Conservation (phyloP, 2,329 filamentous ascomycete genomes). For the Claviceps sp. region DNA sequence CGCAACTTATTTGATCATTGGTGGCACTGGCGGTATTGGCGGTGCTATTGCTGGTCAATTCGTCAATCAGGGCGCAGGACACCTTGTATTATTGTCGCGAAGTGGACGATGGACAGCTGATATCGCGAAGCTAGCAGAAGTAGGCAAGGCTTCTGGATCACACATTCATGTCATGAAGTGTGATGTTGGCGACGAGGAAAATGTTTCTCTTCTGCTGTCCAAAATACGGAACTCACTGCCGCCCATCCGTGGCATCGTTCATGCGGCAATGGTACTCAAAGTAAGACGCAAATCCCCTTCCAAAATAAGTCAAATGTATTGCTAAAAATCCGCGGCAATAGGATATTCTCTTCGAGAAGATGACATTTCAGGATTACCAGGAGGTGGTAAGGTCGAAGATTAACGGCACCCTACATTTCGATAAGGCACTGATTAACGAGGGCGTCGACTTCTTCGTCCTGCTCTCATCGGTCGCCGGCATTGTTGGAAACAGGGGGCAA, state of each 20-base stretch:
- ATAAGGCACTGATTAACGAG: slow-evolving; percentile 26
- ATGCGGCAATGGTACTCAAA: slow-evolving; percentile 30
- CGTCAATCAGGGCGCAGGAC: slow-evolving; percentile 31
- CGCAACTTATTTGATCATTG: slow-evolving; percentile 36
- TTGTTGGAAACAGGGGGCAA: slow-evolving; percentile 37
- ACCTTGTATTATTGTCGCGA: slow-evolving; percentile 35
- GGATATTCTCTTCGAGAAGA: slow-evolving; percentile 39
- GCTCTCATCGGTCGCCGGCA: slow-evolving; percentile 36
- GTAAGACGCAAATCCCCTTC: slow-evolving; percentile 7
- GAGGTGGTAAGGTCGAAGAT: slow-evolving; percentile 38
- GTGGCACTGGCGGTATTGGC: slow-evolving; percentile 37
- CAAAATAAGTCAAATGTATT: too few species aligned
- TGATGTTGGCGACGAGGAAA: slow-evolving; percentile 29
- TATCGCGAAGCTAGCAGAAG: slow-evolving; percentile 26
- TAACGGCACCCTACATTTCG: slow-evolving; percentile 39
- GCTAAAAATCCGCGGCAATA: slow-evolving; percentile 4
- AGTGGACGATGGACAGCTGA: slow-evolving; percentile 27
- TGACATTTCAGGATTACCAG: slow-evolving; percentile 35
- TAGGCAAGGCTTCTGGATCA: slow-evolving; percentile 24
- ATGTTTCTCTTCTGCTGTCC: slow-evolving; percentile 15
- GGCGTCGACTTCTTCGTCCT: slow-evolving; percentile 41
- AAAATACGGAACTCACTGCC: slow-evolving; percentile 14
- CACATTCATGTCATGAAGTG: slow-evolving; percentile 32
- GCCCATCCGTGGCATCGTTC: slow-evolving; percentile 30
- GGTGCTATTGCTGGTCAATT: slow-evolving; percentile 35